These are phyloP conservation scores for Orbilia blumenaviensis DNA, from an alignment of 2,329 filamentous ascomycete genomes.

Conservation along the genomic window DNA sequence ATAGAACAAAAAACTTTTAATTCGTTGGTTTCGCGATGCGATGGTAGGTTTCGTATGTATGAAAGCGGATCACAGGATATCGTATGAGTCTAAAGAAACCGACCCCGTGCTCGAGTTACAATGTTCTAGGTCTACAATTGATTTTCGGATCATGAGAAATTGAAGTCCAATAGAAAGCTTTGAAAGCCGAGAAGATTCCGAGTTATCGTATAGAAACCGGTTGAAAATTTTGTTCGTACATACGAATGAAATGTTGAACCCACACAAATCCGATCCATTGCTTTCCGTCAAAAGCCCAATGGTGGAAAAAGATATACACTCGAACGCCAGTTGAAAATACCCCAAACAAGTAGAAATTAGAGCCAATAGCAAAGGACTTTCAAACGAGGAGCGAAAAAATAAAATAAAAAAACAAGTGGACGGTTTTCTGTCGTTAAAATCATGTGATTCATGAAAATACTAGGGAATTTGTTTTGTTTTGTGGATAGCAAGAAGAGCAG, in stretches of 20 bases:
- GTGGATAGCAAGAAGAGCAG: constrained; percentile 20
- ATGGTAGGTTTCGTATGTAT: too few relatives aligned
- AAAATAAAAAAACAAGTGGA: constrained; percentile 20
- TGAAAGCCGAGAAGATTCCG: constrained; percentile 6
- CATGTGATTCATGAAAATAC: constrained; percentile 43
- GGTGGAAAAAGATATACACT: constrained; percentile 6
- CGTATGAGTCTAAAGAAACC: constrained; percentile 8
- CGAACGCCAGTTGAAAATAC: constrained; percentile 1
- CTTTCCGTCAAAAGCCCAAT: constrained; percentile 10
- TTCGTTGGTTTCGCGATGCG: constrained; percentile 1
- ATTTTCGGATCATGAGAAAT: neutral
- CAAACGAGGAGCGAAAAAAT: neutral
- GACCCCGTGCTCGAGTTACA: constrained; percentile 7
- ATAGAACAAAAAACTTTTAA: constrained; percentile 21
- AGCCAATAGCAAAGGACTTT: constrained; percentile 16
- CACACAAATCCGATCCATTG: constrained; percentile 15
- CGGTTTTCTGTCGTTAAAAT: constrained; percentile 41
- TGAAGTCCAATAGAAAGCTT: constrained; percentile 21
- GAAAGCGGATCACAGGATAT: constrained; percentile 6
- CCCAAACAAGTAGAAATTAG: constrained; percentile 9
- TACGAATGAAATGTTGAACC: constrained; percentile 19
- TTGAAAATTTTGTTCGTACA: constrained; percentile 26
- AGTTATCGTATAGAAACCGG: constrained; percentile 6
- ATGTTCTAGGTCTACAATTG: constrained; percentile 15
- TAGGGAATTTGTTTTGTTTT: constrained; percentile 19